Base-by-base conservation (phyloP, 257 asterid genomes). In the Nicotiana sylvestris region DNA sequence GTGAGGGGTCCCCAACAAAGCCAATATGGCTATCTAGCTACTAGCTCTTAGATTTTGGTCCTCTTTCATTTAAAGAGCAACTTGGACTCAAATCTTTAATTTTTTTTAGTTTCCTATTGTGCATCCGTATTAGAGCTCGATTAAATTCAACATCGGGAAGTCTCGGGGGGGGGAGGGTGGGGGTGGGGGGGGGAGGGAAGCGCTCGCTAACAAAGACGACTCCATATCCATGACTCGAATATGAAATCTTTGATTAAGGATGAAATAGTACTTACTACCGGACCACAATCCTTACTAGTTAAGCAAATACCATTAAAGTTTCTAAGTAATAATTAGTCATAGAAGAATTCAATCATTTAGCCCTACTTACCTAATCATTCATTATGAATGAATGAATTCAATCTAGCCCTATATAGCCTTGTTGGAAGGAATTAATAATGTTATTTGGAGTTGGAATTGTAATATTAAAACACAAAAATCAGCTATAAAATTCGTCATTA, bases 51-150 rank as follows among this genome's bases (percentile, higher is more conserved):
- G 4, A 18, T 18, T 57, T 57, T 57, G 64, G 78, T 46, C 25
- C 37, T 43, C 78, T 72, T 46, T 72, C 60, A 72, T 72, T 72
- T 21, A 72, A 6, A 43, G 37, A 43, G n/a, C 13, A 46, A 72
- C 25, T 25, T 46, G 37, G 61, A 43, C 49, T 43, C 49, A 43
- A 7, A 43, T 43, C 0, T 43, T 43, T 2, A 43, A 7, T 2
- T 43, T 8, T 43, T 1, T 43, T 43, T 39, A 0, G 49, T 43
- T 8, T 43, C 0, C 0, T 2, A 8, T 0, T 10, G 11, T 39
- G 49, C 2, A 43, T 2, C 0, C 0, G 9, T 7, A 8, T 43
- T 43, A 0, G 49, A 2, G 0, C 3, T 0, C 0, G 11, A 43
- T 2, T 43, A 43, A 43, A 43, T 43, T 0, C 0, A 1, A 8